A percentile compares a stretch with the other conserved stretches of the same genome.
phyloP scores from a whole-genome alignment of 345 rosid genomes.

The Ceriops tagal region DNA sequence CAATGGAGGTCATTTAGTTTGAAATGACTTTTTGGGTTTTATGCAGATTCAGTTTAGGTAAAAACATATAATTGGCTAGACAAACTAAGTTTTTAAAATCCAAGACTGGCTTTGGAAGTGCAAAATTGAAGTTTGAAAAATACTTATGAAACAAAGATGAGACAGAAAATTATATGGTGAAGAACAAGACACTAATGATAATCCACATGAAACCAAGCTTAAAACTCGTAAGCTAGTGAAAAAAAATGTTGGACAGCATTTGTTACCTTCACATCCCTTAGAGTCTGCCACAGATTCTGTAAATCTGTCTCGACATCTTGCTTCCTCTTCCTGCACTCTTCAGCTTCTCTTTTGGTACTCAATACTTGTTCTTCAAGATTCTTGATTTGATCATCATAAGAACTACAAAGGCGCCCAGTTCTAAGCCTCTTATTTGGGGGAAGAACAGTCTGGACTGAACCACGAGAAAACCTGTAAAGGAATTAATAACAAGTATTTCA shows the following conservation, averaged over 20 bases:
- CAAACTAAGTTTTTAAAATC: no score
- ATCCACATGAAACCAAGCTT: neutral
- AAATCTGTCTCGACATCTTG: slow-evolving; percentile 46
- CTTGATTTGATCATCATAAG: slow-evolving; percentile 72
- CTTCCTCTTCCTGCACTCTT: slow-evolving; percentile 51
- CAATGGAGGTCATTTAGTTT: no score
- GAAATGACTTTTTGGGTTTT: no score
- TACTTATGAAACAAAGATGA: neutral
- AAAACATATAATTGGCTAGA: no score
- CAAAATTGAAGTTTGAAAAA: neutral
- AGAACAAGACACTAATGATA: neutral
- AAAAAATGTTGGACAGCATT: neutral
- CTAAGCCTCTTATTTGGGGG: slow-evolving; percentile 49
- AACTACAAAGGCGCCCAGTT: slow-evolving; percentile 74
- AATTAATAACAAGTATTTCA: slow-evolving; percentile 3
- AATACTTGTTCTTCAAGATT: slow-evolving; percentile 48
- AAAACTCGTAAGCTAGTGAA: slow-evolving; percentile 2
- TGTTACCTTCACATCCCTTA: slow-evolving; percentile 55
- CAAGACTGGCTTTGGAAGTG: no score
- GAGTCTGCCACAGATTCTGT: slow-evolving; percentile 39
- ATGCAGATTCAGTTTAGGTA: no score
- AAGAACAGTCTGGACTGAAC: slow-evolving; percentile 80
- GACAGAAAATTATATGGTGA: neutral
- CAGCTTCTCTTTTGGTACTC: slow-evolving; percentile 36
- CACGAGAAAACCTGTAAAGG: slow-evolving; percentile 73